Evolutionary conservation across 2,329 filamentous ascomycete species (phyloP).

Genomic region (Thelonectria blattea): DNA sequence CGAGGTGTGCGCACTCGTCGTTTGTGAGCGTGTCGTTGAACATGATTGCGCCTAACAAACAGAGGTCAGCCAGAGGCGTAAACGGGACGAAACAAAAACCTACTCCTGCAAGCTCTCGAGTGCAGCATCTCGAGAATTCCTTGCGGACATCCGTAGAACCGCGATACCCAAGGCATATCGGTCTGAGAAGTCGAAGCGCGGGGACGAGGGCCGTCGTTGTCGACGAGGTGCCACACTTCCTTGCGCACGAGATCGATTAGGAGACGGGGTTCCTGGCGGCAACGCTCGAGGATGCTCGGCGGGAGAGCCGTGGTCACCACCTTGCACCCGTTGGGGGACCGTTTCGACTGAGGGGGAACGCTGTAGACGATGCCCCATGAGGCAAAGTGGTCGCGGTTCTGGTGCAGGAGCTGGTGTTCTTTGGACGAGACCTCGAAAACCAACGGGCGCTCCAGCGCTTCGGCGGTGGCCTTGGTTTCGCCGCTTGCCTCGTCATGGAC

Average conservation of each 20-base stretch:
- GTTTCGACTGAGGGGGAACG: slow-evolving; percentile 33
- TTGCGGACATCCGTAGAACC: slow-evolving; percentile 72
- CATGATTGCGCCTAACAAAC: slow-evolving; percentile 69
- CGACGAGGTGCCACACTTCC: slow-evolving; percentile 73
- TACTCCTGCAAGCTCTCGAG: slow-evolving; percentile 76
- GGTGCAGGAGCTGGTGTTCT: slow-evolving; percentile 66
- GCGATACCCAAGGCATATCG: slow-evolving; percentile 60
- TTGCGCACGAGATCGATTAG: slow-evolving; percentile 75
- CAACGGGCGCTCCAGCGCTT: slow-evolving; percentile 59
- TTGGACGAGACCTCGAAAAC: slow-evolving; percentile 67
- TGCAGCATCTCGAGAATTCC: slow-evolving; percentile 79
- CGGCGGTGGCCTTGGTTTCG: slow-evolving; percentile 37
- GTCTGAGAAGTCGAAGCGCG: slow-evolving; percentile 6
- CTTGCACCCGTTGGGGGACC: slow-evolving; percentile 13
- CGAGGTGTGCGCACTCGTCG: slow-evolving; percentile 63
- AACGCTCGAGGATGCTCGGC: slow-evolving; percentile 75
- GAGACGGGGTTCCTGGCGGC: slow-evolving; percentile 72
- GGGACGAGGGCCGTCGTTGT: slow-evolving; percentile 41
- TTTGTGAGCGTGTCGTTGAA: slow-evolving; percentile 74
- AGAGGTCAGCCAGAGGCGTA: slow-evolving; percentile 10
- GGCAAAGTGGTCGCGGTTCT: slow-evolving; percentile 62
- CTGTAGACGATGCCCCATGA: slow-evolving; percentile 78
- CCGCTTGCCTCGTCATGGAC: neutral
- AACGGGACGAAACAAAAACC: slow-evolving; percentile 21
- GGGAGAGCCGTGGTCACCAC: slow-evolving; percentile 68